These are phyloP conservation scores for Centaurea solstitialis DNA, from an alignment of 129 eudicot species.

Conservation along the genomic window DNA sequence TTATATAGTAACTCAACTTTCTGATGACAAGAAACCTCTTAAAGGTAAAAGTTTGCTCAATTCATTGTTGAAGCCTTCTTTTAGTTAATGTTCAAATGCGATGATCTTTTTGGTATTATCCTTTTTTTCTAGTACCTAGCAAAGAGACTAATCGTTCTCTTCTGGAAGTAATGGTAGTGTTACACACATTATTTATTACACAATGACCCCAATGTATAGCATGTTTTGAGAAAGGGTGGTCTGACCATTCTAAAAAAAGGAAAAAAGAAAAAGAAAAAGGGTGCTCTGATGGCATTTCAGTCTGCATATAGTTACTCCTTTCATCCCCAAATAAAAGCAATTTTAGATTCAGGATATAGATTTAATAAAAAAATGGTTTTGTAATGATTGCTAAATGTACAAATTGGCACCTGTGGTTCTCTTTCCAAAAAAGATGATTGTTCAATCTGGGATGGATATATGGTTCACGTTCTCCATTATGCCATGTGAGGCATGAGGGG, in stretches of 20 bases:
- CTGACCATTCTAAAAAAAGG: too few relatives aligned
- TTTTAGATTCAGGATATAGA: neutral
- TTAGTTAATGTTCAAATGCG: neutral
- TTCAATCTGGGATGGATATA: neutral
- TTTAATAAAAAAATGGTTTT: neutral
- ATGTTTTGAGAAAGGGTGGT: neutral
- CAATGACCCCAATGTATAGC: neutral
- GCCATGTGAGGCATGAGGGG: too few relatives aligned
- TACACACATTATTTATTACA: neutral
- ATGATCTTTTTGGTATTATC: neutral
- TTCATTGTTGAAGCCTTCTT: neutral
- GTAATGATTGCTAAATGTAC: neutral
- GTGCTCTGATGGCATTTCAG: too few relatives aligned
- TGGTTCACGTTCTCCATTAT: neutral
- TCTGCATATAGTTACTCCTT: neutral
- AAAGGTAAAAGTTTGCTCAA: constrained; percentile 50
- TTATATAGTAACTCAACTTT: constrained; percentile 72
- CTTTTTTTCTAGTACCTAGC: neutral
- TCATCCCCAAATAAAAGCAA: neutral
- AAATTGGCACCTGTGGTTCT: too few relatives aligned
- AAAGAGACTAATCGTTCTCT: neutral
- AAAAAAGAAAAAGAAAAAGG: too few relatives aligned
- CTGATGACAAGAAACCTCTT: constrained; percentile 77
- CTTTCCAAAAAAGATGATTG: neutral
- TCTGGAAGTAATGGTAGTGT: neutral